Percentiles rank a stretch among this genome's conserved stretches.
These are phyloP conservation scores for Ceratobasidium papillatum DNA, from an alignment of 1,284 basidiomycete species.

Conservation along the genomic window DNA sequence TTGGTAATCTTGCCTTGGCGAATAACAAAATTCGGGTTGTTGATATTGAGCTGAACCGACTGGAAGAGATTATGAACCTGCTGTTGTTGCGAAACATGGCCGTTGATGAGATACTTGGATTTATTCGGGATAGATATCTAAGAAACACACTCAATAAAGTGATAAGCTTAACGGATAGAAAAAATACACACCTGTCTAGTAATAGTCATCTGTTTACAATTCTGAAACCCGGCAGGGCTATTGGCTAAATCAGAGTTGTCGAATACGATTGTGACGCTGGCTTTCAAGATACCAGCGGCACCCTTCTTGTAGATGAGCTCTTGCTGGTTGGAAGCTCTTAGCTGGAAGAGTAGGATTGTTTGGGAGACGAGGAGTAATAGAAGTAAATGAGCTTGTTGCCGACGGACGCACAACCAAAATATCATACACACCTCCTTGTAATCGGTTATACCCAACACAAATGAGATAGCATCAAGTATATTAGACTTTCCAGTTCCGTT, in stretches of 20 bases:
- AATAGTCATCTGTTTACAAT: constrained; percentile 91
- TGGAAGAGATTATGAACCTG: constrained; percentile 94
- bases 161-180: constrained; percentile 43
- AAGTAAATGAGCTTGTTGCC: neutral
- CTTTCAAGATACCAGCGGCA: constrained; percentile 96
- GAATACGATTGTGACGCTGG: constrained; percentile 98
- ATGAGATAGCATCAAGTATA: constrained; percentile 97
- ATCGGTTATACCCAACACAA: constrained; percentile 96
- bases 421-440: constrained; percentile 73
- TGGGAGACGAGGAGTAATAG: neutral
- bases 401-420: neutral
- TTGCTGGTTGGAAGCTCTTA: constrained; percentile 95
- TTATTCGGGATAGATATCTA: constrained; percentile 93
- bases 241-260: constrained; percentile 94
- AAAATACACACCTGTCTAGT: constrained; percentile 82
- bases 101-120: constrained; percentile 97
- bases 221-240: constrained; percentile 87
- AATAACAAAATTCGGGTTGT: constrained; percentile 99
- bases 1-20: constrained; percentile 99
- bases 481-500: constrained; percentile 97
- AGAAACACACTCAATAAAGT: neutral
- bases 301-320: constrained; percentile 99
- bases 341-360: constrained; percentile 59
- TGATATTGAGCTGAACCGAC: constrained; percentile 98
- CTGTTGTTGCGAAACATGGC: constrained; percentile 92